phyloP scores from a whole-genome alignment of 352 stramenopile genomes.

The Aphanomyces astaci region DNA sequence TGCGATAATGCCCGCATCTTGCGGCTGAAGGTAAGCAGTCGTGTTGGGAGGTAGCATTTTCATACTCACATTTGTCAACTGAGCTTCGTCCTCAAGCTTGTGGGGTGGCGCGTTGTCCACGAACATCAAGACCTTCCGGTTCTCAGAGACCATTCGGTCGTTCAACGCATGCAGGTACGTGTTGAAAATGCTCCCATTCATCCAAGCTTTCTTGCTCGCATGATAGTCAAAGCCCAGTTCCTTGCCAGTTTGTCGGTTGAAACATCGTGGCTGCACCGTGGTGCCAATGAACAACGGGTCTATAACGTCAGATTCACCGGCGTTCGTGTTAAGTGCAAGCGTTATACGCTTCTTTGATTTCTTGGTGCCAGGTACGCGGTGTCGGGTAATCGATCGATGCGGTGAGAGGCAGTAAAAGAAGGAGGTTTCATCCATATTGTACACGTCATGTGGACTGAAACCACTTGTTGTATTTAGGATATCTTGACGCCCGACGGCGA shows the following conservation, averaged over 20 bases:
- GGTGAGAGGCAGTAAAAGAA: conserved; percentile 19
- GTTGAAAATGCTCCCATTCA: conserved; percentile 5
- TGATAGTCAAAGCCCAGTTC: conserved; percentile 1
- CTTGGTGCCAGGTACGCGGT: not conserved
- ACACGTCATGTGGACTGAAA: conserved; percentile 15
- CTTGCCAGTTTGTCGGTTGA: not conserved
- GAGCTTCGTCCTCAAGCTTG: too few species aligned
- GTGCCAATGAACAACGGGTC: too few species aligned
- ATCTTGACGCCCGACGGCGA: too few species aligned
- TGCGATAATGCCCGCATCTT: conserved; percentile 12
- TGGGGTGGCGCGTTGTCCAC: conserved; percentile 8
- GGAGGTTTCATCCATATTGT: conserved; percentile 24
- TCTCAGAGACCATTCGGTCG: not conserved
- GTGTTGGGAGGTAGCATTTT: not conserved
- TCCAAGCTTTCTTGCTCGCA: conserved; percentile 17
- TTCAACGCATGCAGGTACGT: not conserved
- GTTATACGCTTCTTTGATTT: conserved; percentile 8
- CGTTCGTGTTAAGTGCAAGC: conserved; percentile 3
- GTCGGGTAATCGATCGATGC: too few species aligned
- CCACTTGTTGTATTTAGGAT: too few species aligned
- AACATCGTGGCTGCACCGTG: conserved; percentile 11
- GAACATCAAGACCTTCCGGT: conserved; percentile 1
- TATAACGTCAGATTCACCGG: not conserved
- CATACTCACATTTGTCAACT: not conserved
- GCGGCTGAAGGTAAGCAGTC: conserved; percentile 6